These are phyloP conservation scores for Penicillium soppii DNA, from an alignment of 495 filamentous ascomycete genomes.

Conservation along the genomic window DNA sequence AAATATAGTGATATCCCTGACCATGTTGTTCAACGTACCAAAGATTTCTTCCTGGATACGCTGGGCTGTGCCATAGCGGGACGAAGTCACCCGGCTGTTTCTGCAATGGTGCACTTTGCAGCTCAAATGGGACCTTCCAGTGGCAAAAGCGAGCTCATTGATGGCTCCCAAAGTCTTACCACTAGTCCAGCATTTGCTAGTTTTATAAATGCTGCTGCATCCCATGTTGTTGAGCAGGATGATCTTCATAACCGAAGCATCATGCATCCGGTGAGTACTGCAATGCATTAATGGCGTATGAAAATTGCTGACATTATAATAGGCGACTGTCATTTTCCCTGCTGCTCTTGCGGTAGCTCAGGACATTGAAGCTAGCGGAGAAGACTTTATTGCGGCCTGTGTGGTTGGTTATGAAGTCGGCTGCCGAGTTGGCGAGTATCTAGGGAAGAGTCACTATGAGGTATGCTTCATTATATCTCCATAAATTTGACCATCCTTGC, in stretches of 20 bases:
- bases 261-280: conserved; percentile 37
- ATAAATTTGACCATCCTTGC: no score
- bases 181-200: conserved; percentile 35
- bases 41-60: conserved; percentile 35
- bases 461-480: conserved; percentile 16
- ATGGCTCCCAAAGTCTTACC: conserved; percentile 20
- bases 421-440: conserved; percentile 32
- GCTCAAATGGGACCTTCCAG: conserved; percentile 30
- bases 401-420: conserved; percentile 38
- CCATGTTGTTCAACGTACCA: conserved; percentile 33
- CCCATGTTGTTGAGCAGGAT: conserved; percentile 41
- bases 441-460: conserved; percentile 37
- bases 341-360: conserved; percentile 36
- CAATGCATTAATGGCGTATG: no score
- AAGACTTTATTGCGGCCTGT: conserved; percentile 36
- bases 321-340: conserved; percentile 38
- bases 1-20: conserved; percentile 28
- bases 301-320: not conserved
- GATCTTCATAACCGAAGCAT: conserved; percentile 41
- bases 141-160: conserved; percentile 33
- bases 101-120: conserved; percentile 27
- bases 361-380: conserved; percentile 27
- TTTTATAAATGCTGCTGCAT: conserved; percentile 34
- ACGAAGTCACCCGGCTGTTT: conserved; percentile 31
- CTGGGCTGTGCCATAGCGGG: conserved; percentile 38